Percentiles rank a stretch among this genome's conserved stretches.
Evolutionary conservation across 75 land plant genomes (phyloP).

Genomic region (Sequoiadendron giganteum): DNA sequence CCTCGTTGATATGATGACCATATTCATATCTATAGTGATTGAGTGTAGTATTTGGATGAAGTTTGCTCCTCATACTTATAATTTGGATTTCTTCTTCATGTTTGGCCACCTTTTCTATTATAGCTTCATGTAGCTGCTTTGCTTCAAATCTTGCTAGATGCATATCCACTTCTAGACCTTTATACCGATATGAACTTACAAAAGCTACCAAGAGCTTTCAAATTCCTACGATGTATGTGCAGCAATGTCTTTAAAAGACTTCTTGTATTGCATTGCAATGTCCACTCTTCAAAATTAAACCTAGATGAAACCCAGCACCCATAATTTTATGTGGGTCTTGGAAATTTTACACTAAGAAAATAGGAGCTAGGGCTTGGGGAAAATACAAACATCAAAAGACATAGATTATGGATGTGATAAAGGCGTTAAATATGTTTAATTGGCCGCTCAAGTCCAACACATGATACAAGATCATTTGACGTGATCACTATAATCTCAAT

Average conservation of each 20-base stretch:
- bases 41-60: slow-evolving; percentile 64
- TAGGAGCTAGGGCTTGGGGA: too few species aligned
- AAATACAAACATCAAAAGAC: too few species aligned
- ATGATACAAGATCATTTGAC: too few species aligned
- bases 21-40: slow-evolving; percentile 43
- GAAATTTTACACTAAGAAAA: too few species aligned
- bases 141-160: slow-evolving; percentile 53
- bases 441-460: too few species aligned
- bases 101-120: slow-evolving; percentile 34
- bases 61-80: slow-evolving; percentile 59
- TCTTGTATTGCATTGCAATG: slow-evolving; percentile 29
- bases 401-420: too few species aligned
- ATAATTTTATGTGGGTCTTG: too few species aligned
- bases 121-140: slow-evolving; percentile 34
- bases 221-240: slow-evolving; percentile 45
- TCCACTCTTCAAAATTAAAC: too few species aligned
- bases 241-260: slow-evolving; percentile 64
- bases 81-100: slow-evolving; percentile 56
- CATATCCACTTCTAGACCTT: slow-evolving; percentile 42
- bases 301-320: too few species aligned
- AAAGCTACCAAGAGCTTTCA: slow-evolving; percentile 62
- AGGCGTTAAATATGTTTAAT: too few species aligned
- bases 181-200: slow-evolving; percentile 59
- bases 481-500: too few species aligned
- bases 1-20: slow-evolving; percentile 61